phyloP scores from a whole-genome alignment of 176 grass and related monocot species.

The Phoenix dactylifera region DNA sequence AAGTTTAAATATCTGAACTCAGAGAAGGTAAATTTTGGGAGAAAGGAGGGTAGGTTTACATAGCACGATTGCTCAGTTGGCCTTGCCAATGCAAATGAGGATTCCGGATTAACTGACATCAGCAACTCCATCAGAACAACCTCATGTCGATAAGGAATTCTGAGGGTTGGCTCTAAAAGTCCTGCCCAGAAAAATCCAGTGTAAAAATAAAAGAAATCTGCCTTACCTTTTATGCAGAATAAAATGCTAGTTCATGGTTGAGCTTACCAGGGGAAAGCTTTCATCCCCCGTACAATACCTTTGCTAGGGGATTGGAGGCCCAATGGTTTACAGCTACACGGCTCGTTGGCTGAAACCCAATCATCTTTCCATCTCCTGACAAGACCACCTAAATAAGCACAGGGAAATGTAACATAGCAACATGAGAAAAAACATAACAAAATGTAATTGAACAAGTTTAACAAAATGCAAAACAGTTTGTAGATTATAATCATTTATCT shows the following conservation, averaged over 20 bases:
- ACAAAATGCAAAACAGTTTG: too few species aligned
- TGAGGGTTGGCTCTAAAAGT: constrained; percentile 63
- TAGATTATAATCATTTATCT: too few species aligned
- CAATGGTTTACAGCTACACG: constrained; percentile 54
- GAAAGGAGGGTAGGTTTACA: constrained; percentile 12
- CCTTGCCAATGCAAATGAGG: constrained; percentile 66
- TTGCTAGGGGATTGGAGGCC: constrained; percentile 64
- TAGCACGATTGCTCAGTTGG: constrained; percentile 32
- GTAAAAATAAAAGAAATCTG: constrained; percentile 14
- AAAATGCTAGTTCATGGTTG: constrained; percentile 4
- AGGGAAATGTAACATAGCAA: too few species aligned
- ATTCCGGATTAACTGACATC: constrained; percentile 52
- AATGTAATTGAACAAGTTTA: too few species aligned
- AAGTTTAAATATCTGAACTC: too few species aligned
- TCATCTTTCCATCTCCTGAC: constrained; percentile 62
- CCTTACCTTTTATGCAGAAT: neutral
- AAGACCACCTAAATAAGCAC: constrained; percentile 48
- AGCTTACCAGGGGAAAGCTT: constrained; percentile 54
- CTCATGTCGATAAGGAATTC: constrained; percentile 45
- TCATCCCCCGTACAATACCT: constrained; percentile 41
- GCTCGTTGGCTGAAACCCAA: constrained; percentile 92
- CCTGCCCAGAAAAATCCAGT: constrained; percentile 26
- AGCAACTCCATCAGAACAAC: constrained; percentile 49
- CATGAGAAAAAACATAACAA: too few species aligned
- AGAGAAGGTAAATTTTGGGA: too few species aligned